Evolutionary conservation across 2,329 filamentous ascomycete genomes (phyloP).

Genomic region (Trichoderma atrobrunneum): DNA sequence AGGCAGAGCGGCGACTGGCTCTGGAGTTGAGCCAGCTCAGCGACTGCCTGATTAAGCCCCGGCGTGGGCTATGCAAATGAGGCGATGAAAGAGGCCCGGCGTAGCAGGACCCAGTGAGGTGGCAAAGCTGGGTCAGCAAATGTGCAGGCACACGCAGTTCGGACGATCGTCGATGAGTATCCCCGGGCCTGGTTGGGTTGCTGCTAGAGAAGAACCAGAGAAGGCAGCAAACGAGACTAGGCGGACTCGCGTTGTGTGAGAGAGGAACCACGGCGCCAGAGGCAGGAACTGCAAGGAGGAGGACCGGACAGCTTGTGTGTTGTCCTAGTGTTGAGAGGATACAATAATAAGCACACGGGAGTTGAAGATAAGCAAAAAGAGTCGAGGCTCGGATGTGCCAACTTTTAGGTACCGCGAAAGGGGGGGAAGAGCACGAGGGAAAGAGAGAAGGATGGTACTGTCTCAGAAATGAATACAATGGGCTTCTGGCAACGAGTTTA

Average conservation of each 20-base stretch:
- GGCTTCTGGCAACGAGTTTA: slow-evolving; percentile 28
- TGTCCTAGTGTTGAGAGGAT: slow-evolving; percentile 7
- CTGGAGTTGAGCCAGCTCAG: slow-evolving; percentile 43
- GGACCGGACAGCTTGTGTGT: not conserved
- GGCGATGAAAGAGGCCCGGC: slow-evolving; percentile 17
- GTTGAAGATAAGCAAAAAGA: not conserved
- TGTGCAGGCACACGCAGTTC: not conserved
- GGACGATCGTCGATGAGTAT: not conserved
- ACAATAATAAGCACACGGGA: not conserved
- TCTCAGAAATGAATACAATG: slow-evolving; percentile 30
- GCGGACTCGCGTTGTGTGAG: not conserved
- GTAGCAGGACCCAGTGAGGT: slow-evolving; percentile 13
- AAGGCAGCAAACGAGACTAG: slow-evolving; percentile 1
- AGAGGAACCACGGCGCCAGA: not conserved
- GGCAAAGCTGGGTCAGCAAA: slow-evolving; percentile 17
- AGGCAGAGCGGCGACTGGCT: slow-evolving; percentile 42
- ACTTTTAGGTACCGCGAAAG: slow-evolving; percentile 6
- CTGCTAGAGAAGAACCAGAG: not conserved
- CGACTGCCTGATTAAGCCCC: slow-evolving; percentile 27
- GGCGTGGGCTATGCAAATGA: slow-evolving; percentile 20
- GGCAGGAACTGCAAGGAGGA: not conserved
- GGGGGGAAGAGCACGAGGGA: slow-evolving; percentile 6
- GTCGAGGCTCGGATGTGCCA: not conserved
- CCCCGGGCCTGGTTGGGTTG: not conserved
- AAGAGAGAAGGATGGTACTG: slow-evolving; percentile 23